Conservation (phyloP, 371 early-diverging fungal species). For the Mortierella sp. region DNA sequence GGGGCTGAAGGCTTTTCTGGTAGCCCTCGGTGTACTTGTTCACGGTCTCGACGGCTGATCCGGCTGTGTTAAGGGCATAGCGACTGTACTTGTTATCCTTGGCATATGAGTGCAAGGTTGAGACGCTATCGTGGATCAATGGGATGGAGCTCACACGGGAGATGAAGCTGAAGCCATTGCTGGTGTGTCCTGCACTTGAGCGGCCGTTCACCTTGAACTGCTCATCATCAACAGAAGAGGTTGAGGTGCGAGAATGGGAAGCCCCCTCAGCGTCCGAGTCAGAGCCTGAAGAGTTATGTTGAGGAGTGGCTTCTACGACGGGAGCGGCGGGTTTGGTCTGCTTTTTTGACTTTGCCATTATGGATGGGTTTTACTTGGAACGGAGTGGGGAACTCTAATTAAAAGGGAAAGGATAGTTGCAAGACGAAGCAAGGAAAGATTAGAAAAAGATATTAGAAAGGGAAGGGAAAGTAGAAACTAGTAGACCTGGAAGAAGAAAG, state of each 20-base stretch:
- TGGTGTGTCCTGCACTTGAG: not conserved
- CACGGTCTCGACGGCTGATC: conserved; percentile 58
- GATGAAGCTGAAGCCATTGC: conserved; percentile 49
- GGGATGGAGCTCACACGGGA: conserved; percentile 71
- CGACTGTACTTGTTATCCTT: conserved; percentile 67
- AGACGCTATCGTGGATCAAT: conserved; percentile 67
- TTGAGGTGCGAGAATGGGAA: conserved; percentile 46
- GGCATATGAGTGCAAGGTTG: conserved; percentile 65
- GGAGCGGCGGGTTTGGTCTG: not conserved
- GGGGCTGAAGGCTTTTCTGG: conserved; percentile 64
- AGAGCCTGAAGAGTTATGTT: conserved; percentile 42
- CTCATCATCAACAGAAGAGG: conserved; percentile 49
- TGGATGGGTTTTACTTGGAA: conserved; percentile 21
- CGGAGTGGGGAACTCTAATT: not conserved
- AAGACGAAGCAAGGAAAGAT: not conserved
- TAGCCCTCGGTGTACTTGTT: conserved; percentile 61
- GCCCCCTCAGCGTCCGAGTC: conserved; percentile 39
- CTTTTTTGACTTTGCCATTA: conserved; percentile 36
- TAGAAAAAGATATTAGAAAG: not conserved
- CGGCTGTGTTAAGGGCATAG: conserved; percentile 63
- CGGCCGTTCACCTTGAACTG: conserved; percentile 39
- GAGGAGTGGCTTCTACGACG: conserved; percentile 7
- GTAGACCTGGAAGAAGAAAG: not conserved
- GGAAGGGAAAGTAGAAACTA: not conserved
- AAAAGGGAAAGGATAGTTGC: not conserved